Evolutionary conservation across 257 asterid genomes (phyloP).

Genomic region (Gynochthodes officinalis): DNA sequence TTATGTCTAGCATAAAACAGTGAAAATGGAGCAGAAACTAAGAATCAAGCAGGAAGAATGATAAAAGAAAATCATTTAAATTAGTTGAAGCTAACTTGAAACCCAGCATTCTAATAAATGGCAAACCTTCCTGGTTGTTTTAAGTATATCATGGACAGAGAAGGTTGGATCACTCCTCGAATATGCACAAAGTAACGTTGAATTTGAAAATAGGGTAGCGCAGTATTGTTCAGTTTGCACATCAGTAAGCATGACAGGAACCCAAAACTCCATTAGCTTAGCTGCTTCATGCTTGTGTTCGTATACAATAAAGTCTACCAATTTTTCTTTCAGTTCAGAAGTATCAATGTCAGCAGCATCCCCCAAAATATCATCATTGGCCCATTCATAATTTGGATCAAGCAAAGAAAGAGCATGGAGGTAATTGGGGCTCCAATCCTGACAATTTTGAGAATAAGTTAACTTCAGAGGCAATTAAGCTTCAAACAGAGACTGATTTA

Average conservation of each 20-base stretch:
- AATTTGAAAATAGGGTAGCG: slow-evolving; percentile 47
- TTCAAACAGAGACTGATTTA: background rate
- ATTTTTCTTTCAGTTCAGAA: slow-evolving; percentile 23
- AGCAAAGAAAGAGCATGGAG: slow-evolving; percentile 25
- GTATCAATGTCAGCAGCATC: slow-evolving; percentile 18
- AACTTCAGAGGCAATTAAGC: background rate
- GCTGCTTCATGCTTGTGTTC: slow-evolving; percentile 24
- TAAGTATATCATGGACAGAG: slow-evolving; percentile 35
- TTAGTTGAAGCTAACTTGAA: background rate
- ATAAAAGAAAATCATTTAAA: background rate
- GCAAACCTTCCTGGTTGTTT: slow-evolving; percentile 48
- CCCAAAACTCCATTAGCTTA: slow-evolving; percentile 61
- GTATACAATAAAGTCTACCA: slow-evolving; percentile 22
- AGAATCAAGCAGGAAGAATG: background rate
- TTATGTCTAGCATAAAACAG: slow-evolving; percentile 10
- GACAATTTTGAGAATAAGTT: slow-evolving; percentile 1
- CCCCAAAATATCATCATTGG: slow-evolving; percentile 10
- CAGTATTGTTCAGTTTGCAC: slow-evolving; percentile 63
- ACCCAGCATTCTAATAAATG: slow-evolving; percentile 10
- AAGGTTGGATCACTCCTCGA: slow-evolving; percentile 19
- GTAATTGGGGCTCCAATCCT: slow-evolving; percentile 29
- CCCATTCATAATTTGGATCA: slow-evolving; percentile 23
- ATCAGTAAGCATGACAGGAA: slow-evolving; percentile 55
- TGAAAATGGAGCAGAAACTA: background rate
- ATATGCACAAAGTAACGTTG: slow-evolving; percentile 35